Base-by-base conservation (phyloP, 2,329 filamentous ascomycete species). In the Passalora sequoiae region DNA sequence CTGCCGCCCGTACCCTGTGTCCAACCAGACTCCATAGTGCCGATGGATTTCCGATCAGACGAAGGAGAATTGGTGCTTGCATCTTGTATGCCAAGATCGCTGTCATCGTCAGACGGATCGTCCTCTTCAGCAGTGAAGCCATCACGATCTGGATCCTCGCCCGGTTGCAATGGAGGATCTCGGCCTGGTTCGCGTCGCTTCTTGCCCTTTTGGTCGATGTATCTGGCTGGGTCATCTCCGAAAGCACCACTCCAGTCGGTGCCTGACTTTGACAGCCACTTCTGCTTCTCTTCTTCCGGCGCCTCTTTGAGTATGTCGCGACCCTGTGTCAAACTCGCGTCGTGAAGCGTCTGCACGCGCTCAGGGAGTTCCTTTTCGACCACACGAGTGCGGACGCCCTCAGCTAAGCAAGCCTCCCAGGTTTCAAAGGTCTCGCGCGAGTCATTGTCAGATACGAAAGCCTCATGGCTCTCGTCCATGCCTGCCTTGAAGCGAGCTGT, bases 371-470 rank as follows among this genome's bases (percentile, higher is more conserved):
- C 84, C 17, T 81, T 76, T 7, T 76, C 70, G 1, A 96, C 87
- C 20, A 80, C 76, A 43, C 81, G 77, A 10, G 74, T 68, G 2
- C 92, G 80, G 0, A 95, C 86, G 9, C 91, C 91, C 64, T 97
- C 89, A 0, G 88, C 81, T 29, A 84, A 79, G 63, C 91, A 96
- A 0, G 89, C 86, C 65, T 96, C 89, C 88, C 89, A 97, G 0
- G 84, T 86, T 68, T 97, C 91, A 52, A 87, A 94, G 0, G 89
- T 96, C 70, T 97, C 92, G 22, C 91, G 83, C 1, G 84, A 83
- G 61, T 94, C 82, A 58, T 94, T 95, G 64, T 94, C 86, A 36
- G 81, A 78, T 16, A 95, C 82, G 56, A 95, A 96, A 1, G 74
- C 75, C 53, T 86, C 77, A 61, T 97, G 92, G 13, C 87, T 84